Percentiles rank a stretch among this genome's conserved stretches.
Evolutionary conservation across 192 early-diverging fungal species (phyloP).

Genomic region (Coemansia pectinata): DNA sequence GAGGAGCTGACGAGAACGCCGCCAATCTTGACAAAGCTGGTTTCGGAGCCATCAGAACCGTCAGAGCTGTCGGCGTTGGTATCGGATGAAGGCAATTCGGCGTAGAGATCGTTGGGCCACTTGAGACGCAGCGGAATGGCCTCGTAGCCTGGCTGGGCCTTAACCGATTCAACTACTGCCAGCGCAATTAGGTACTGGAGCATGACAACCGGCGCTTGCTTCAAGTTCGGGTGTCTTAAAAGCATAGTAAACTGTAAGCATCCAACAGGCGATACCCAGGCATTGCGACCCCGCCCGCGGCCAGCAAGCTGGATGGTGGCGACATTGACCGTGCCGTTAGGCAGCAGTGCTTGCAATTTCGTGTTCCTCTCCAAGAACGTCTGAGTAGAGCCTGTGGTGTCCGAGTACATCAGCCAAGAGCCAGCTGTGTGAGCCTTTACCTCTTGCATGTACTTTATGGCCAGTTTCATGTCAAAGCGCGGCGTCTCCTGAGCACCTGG

Average conservation of each 20-base stretch:
- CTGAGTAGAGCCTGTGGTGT: conserved; percentile 85
- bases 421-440: conserved; percentile 63
- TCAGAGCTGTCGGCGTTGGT: conserved; percentile 30
- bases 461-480: conserved; percentile 60
- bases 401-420: conserved; percentile 72
- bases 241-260: conserved; percentile 86
- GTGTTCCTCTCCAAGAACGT: conserved; percentile 92
- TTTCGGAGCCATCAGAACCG: conserved; percentile 21
- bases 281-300: conserved; percentile 88
- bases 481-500: conserved; percentile 58
- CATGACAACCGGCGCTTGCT: conserved; percentile 74
- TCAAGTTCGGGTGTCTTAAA: conserved; percentile 67
- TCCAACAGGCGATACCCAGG: conserved; percentile 93
- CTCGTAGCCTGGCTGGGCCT: conserved; percentile 69
- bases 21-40: conserved; percentile 75
- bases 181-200: conserved; percentile 93
- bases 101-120: conserved; percentile 99
- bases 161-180: conserved; percentile 79
- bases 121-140: conserved; percentile 83
- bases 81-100: conserved; percentile 25
- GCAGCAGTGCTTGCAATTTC: conserved; percentile 63
- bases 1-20: conserved; percentile 88
- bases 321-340: conserved; percentile 77
- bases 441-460: conserved; percentile 54
- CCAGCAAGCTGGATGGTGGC: conserved; percentile 84